A percentile compares a stretch with the other conserved stretches of the same genome.
phyloP scores from a whole-genome alignment of 1,284 basidiomycete species.

The Prillingera fragicola region DNA sequence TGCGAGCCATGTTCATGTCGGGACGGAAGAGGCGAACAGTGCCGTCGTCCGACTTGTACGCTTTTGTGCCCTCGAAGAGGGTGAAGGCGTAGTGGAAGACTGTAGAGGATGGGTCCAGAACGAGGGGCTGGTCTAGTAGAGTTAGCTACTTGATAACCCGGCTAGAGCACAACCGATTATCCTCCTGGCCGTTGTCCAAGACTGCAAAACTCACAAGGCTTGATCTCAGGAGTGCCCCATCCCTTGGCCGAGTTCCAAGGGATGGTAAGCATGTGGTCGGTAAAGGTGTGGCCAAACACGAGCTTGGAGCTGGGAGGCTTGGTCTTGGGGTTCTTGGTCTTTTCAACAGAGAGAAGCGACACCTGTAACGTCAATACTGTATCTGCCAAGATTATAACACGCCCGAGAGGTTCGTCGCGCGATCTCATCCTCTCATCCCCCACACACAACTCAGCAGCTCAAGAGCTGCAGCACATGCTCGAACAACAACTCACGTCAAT shows the following conservation, averaged over 20 bases:
- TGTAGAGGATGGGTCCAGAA: slow-evolving; percentile 73
- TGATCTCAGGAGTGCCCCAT: slow-evolving; percentile 78
- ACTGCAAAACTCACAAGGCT: slow-evolving; percentile 59
- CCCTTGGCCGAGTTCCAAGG: slow-evolving; percentile 68
- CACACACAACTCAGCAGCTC: no score
- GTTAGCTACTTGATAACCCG: background rate
- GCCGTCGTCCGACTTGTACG: slow-evolving; percentile 75
- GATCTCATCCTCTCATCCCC: no score
- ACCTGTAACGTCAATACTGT: no score
- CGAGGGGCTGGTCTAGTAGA: slow-evolving; percentile 63
- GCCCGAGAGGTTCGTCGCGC: no score
- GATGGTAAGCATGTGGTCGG: slow-evolving; percentile 88
- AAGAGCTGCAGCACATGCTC: background rate
- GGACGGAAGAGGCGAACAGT: slow-evolving; percentile 86
- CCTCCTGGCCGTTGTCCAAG: no score
- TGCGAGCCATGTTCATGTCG: slow-evolving; percentile 88
- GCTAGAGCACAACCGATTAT: no score
- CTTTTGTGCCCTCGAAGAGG: slow-evolving; percentile 92
- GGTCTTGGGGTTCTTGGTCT: slow-evolving; percentile 49
- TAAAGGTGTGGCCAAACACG: slow-evolving; percentile 56
- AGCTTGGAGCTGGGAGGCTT: slow-evolving; percentile 48
- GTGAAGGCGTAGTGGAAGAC: slow-evolving; percentile 85
- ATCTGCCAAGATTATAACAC: no score
- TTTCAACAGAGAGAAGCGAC: slow-evolving; percentile 53
- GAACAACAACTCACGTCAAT: slow-evolving; percentile 51